Conservation (phyloP, 129 eudicot genomes). For the Daucus carota region DH1_v3.0 NC_030383.2:3986001-3986500, state of each 20-base stretch:
- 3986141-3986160: slow-evolving; percentile 86
- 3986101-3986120: slow-evolving; percentile 23
- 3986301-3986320: slow-evolving; percentile 88
- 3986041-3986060: neutral
- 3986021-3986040: neutral
- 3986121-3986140: slow-evolving; percentile 27
- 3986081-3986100: slow-evolving; percentile 13
- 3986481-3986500: slow-evolving; percentile 81
- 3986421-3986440: neutral
- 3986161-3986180: neutral
- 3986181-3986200: neutral
- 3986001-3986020: neutral
- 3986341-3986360: slow-evolving; percentile 78
- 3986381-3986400: slow-evolving; percentile 61
- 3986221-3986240: neutral
- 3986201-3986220: neutral
- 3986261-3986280: slow-evolving; percentile 96
- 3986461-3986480: slow-evolving; percentile 69
- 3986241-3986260: slow-evolving; percentile 71
- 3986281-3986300: slow-evolving; percentile 85
- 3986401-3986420: slow-evolving; percentile 1
- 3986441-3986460: slow-evolving; percentile 7
- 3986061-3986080: neutral
- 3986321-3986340: slow-evolving; percentile 94
- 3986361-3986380: slow-evolving; percentile 71